Evolutionary conservation across 2,329 filamentous ascomycete species (phyloP).

Genomic region (Microdochium trichocladiopsis): DNA sequence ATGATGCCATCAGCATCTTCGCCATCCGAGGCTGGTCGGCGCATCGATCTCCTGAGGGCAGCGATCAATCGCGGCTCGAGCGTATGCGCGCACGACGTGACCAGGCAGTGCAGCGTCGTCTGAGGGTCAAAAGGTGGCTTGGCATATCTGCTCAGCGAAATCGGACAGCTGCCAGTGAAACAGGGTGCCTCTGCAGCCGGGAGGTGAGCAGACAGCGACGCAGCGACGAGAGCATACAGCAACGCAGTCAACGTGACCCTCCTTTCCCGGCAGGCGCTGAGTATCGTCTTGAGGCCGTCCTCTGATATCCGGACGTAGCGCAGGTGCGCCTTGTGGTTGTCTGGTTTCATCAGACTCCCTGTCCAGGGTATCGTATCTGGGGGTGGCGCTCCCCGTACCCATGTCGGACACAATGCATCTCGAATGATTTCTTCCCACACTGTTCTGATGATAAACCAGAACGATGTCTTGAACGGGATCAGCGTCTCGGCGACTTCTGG

Average conservation of each 20-base stretch:
- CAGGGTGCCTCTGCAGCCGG: slow-evolving; percentile 19
- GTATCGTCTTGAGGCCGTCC: slow-evolving; percentile 18
- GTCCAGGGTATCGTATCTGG: slow-evolving; percentile 25
- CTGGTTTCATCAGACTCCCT: slow-evolving; percentile 24
- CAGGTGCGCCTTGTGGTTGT: slow-evolving; percentile 27
- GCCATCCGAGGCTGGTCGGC: slow-evolving; percentile 1
- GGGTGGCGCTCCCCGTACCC: slow-evolving; percentile 20
- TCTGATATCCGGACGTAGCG: slow-evolving; percentile 27
- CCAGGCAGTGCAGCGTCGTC: slow-evolving; percentile 28
- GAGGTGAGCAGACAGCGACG: slow-evolving; percentile 30
- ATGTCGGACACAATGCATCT: slow-evolving; percentile 28
- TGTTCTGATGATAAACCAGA: slow-evolving; percentile 7
- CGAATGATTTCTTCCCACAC: slow-evolving; percentile 17
- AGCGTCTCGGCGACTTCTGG: slow-evolving; percentile 31
- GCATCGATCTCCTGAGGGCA: slow-evolving; percentile 12
- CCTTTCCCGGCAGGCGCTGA: slow-evolving; percentile 31
- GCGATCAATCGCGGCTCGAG: slow-evolving; percentile 16
- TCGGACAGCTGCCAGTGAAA: slow-evolving; percentile 33
- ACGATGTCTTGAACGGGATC: slow-evolving; percentile 25
- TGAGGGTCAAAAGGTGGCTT: slow-evolving; percentile 18
- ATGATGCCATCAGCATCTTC: background rate
- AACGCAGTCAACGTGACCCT: slow-evolving; percentile 39
- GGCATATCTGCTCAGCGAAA: slow-evolving; percentile 34
- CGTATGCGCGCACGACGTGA: slow-evolving; percentile 25
- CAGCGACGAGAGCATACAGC: slow-evolving; percentile 35